phyloP scores from a whole-genome alignment of 2,329 filamentous ascomycete species.

The Lasiodiplodia sp. region DNA sequence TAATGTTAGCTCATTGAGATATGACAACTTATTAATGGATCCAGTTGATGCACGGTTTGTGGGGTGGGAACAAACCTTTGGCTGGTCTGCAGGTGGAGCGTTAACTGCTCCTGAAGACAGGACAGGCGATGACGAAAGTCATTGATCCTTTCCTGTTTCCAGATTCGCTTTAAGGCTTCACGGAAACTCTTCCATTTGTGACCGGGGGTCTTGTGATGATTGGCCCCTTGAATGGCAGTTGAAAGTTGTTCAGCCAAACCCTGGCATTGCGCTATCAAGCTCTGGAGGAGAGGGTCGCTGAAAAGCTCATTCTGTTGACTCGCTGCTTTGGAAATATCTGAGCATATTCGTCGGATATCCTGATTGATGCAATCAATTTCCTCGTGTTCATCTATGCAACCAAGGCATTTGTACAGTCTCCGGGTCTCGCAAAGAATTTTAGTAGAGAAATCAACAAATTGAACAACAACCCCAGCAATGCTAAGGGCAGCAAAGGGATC shows the following conservation, averaged over 20 bases:
- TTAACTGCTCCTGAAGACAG: background rate
- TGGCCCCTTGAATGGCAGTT: background rate
- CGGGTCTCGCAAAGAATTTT: background rate
- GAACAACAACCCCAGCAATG: background rate
- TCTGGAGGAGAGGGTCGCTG: no score
- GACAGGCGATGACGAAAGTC: background rate
- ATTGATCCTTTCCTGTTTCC: background rate
- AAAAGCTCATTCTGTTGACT: no score
- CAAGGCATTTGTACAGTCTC: background rate
- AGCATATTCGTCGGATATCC: background rate
- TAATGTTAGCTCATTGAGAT: background rate
- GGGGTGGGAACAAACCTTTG: background rate
- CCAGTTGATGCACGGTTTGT: no score
- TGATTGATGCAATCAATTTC: background rate
- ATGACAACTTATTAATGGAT: background rate
- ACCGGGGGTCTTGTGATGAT: fast-evolving
- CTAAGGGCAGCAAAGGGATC: background rate
- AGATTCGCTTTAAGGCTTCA: background rate
- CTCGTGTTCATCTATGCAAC: background rate
- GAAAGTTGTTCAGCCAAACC: background rate
- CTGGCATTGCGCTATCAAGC: background rate
- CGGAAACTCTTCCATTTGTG: background rate
- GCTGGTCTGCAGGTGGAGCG: background rate
- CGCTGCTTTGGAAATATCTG: background rate
- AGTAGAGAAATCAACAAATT: background rate